phyloP scores from a whole-genome alignment of 2,329 filamentous ascomycete species.

The Aspergillus udagawae region DNA sequence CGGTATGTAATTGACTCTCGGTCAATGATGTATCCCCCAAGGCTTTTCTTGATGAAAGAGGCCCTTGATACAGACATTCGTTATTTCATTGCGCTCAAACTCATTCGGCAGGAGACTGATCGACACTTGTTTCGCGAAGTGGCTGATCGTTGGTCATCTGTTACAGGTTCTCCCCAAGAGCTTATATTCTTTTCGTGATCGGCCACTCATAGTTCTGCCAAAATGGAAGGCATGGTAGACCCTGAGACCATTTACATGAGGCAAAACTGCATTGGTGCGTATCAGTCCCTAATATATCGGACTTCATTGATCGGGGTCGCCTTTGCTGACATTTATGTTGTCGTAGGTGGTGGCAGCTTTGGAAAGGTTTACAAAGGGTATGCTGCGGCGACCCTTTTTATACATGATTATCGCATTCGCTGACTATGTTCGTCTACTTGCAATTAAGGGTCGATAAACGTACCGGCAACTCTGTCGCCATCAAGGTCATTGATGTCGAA shows the following conservation, averaged over 20 bases:
- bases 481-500: slow-evolving; percentile 98
- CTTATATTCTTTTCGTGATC: neutral
- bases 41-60: neutral
- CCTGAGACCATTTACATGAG: slow-evolving; percentile 92
- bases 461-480: slow-evolving; percentile 88
- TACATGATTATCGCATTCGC: neutral
- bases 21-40: neutral
- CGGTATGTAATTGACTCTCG: slow-evolving; percentile 2
- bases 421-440: slow-evolving; percentile 4
- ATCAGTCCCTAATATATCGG: slow-evolving; percentile 23
- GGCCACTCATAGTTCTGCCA: slow-evolving; percentile 11
- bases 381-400: slow-evolving; percentile 17
- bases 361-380: slow-evolving; percentile 98
- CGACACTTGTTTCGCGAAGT: neutral
- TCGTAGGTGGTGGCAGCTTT: slow-evolving; percentile 86
- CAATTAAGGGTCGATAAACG: slow-evolving; percentile 75
- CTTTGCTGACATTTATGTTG: slow-evolving; percentile 17
- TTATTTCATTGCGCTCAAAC: neutral
- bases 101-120: neutral
- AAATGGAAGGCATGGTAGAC: slow-evolving; percentile 60
- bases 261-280: slow-evolving; percentile 75
- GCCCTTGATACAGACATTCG: neutral
- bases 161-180: neutral
- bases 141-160: neutral
- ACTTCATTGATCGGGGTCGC: neutral